Percentiles rank a stretch among this genome's conserved stretches.
Evolutionary conservation across 2,329 filamentous ascomycete species (phyloP).

Genomic region (Pseudogymnoascus sp.): DNA sequence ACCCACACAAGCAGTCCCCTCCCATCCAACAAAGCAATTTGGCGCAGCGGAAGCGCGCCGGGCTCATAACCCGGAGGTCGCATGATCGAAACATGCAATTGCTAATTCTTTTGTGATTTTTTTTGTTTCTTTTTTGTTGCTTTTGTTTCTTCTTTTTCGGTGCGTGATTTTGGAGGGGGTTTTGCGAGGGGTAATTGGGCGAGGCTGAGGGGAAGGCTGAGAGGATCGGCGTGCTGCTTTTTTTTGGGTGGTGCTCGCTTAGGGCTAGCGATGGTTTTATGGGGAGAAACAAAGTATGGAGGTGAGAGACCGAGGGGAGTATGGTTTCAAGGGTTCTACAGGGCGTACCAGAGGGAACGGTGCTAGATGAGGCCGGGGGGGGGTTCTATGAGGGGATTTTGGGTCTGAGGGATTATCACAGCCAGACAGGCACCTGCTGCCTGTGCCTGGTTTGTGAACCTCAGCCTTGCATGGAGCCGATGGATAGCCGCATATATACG

Average conservation of each 20-base stretch:
- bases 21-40: slow-evolving; percentile 11
- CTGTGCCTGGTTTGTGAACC: not conserved
- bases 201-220: not conserved
- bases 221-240: not conserved
- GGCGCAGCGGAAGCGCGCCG: slow-evolving; percentile 17
- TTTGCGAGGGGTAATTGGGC: not conserved
- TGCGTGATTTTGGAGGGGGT: too few species aligned
- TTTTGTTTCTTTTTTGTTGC: not conserved
- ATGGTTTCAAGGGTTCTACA: not conserved
- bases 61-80: slow-evolving; percentile 17
- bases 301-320: not conserved
- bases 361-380: not conserved
- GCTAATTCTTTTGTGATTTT: not conserved
- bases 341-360: not conserved
- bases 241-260: not conserved
- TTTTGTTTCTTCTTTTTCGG: not conserved
- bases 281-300: not conserved
- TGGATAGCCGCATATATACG: not conserved
- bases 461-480: not conserved
- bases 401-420: not conserved
- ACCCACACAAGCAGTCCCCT: not conserved
- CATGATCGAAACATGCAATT: slow-evolving; percentile 14
- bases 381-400: not conserved
- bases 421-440: not conserved
- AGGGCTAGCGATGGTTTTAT: not conserved